Evolutionary conservation across 495 filamentous ascomycete species (phyloP).

Genomic region (Aspergillus wentii): DNA sequence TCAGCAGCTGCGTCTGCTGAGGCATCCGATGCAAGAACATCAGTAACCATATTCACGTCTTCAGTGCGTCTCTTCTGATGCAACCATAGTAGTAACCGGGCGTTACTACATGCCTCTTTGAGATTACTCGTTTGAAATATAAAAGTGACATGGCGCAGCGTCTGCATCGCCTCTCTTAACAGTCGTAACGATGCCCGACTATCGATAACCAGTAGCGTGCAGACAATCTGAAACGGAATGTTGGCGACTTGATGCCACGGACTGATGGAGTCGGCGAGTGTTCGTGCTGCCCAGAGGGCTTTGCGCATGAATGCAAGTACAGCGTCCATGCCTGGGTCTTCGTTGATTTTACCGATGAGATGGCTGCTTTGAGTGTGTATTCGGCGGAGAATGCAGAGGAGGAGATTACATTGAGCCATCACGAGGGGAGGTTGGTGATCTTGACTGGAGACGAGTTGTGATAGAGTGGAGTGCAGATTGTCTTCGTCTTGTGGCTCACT

Average conservation of each 20-base stretch:
- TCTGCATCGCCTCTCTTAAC: constrained; percentile 42
- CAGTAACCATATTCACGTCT: no score
- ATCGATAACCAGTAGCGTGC: constrained; percentile 46
- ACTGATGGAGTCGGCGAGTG: constrained; percentile 24
- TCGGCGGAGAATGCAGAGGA: constrained; percentile 42
- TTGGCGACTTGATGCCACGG: constrained; percentile 51
- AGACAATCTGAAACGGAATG: constrained; percentile 48
- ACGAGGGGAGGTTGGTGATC: constrained; percentile 33
- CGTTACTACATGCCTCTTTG: constrained; percentile 44
- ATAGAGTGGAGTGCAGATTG: constrained; percentile 23
- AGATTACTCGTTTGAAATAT: constrained; percentile 38
- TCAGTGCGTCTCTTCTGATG: constrained; percentile 30
- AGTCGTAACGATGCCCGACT: constrained; percentile 36
- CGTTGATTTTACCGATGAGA: no score
- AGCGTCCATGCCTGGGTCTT: no score
- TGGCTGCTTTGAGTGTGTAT: constrained; percentile 27
- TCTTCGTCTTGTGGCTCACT: constrained; percentile 18
- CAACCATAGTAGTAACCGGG: constrained; percentile 31
- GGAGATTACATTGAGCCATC: constrained; percentile 43
- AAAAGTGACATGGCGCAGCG: constrained; percentile 33
- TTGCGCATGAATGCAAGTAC: constrained; percentile 20
- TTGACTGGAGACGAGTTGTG: constrained; percentile 15
- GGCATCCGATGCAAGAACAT: no score
- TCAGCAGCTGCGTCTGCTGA: constrained; percentile 3
- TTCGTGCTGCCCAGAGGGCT: constrained; percentile 24